Evolutionary conservation across 176 grass and related monocot genomes (phyloP), one percentile per base, ranked within the genome.

Genomic region (Aechmea fasciata): DNA sequence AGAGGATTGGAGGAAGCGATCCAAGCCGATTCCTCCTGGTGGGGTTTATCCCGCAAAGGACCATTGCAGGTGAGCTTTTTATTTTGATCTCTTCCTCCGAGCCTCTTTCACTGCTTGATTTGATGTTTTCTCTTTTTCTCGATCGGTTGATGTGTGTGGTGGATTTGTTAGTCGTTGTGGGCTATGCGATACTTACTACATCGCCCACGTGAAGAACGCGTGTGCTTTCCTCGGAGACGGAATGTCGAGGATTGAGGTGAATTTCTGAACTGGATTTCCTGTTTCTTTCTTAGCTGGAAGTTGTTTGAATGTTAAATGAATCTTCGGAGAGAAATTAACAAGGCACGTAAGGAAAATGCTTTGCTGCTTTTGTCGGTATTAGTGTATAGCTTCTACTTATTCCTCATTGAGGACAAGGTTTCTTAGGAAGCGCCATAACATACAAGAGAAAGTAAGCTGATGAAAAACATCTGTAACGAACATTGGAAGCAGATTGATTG

Each of bases 11-110:
- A 71, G 88, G 70, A 33, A 75, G 49, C 87, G 51, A 65, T 91
- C 92, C 49, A 96, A 89, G 67, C 83, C 92, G 41, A 87, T 96
- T 63, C 83, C 81, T 61, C 83, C 88, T 15, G 92, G 92, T 11
- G 88, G 85, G 13, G 83, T 91, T 48, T 96, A 96, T 80, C 92
- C 92, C 11, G 92, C 92, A 15, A 96, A 96, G 84, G 92, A 96
- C 15, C 86, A 96, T 71, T 96, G 92, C 83, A 96, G 88, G 88
- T 91, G 62, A 13, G 20, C 23, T 69, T 14, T 22, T 11, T 6
- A 50, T 53, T 14, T 52, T 49, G n/a, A 11, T 51, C 49, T 9
- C 15, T 20, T 13, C 13, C 52, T 59, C 10, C 14, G n/a, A 3
- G 19, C n/a, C 19, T 8, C 14, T 4, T 18, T 8, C 14, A 18